Percentiles rank a stretch among this genome's conserved stretches.
Conservation (phyloP, 768 basidiomycete species). For the Collybia sordida region DNA sequence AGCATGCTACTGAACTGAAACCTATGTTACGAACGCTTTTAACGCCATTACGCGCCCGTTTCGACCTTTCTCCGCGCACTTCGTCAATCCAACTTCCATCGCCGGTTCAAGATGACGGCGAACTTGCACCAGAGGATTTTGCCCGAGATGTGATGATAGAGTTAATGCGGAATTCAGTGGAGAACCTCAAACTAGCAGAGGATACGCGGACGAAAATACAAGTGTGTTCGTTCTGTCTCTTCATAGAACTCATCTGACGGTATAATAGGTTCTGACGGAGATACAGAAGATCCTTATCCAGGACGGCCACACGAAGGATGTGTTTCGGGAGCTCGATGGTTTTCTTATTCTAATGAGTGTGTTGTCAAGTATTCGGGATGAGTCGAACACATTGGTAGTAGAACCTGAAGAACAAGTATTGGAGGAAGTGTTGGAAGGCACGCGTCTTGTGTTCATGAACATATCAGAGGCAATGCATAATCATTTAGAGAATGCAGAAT, state of each 20-base stretch:
- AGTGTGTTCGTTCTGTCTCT: slow-evolving; percentile 36
- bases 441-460: slow-evolving; percentile 62
- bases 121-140: slow-evolving; percentile 64
- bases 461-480: slow-evolving; percentile 62
- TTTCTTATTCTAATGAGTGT: slow-evolving; percentile 75
- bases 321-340: slow-evolving; percentile 81
- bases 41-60: slow-evolving; percentile 56
- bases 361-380: slow-evolving; percentile 55
- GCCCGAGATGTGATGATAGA: slow-evolving; percentile 71
- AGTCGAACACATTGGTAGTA: slow-evolving; percentile 26
- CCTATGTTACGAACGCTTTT: slow-evolving; percentile 59
- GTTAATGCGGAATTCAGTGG: slow-evolving; percentile 68
- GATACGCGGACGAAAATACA: slow-evolving; percentile 45
- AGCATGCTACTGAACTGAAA: neutral
- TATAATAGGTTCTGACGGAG: slow-evolving; percentile 56
- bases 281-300: slow-evolving; percentile 69
- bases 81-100: slow-evolving; percentile 18
- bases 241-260: neutral
- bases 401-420: slow-evolving; percentile 38
- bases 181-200: slow-evolving; percentile 63
- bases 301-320: slow-evolving; percentile 64
- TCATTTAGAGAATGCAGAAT: slow-evolving; percentile 54
- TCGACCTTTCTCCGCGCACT: slow-evolving; percentile 44
- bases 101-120: slow-evolving; percentile 34
- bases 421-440: slow-evolving; percentile 46